Conservation (phyloP, 306 rosid genomes). For the Malus orientalis region DNA sequence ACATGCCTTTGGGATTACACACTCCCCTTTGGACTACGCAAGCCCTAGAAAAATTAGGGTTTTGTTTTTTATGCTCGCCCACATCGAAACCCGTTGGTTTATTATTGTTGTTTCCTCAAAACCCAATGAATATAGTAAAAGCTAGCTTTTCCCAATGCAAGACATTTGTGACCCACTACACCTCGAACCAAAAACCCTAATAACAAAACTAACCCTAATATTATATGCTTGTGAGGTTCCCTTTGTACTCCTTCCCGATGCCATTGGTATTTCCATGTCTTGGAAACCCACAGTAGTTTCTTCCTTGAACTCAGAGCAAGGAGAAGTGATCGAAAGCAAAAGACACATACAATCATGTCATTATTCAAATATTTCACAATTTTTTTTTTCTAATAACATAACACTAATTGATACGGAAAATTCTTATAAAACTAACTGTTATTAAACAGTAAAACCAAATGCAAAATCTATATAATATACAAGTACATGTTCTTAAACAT, state of each 20-base stretch:
- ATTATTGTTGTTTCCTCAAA: not conserved
- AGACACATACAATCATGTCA: not conserved
- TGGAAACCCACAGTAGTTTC: not conserved
- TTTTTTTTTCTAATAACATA: too few species aligned
- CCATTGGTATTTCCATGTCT: slow-evolving; percentile 6
- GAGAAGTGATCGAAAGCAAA: not conserved
- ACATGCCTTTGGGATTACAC: slow-evolving; percentile 63
- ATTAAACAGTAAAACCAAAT: too few species aligned
- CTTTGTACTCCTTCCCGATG: slow-evolving; percentile 17
- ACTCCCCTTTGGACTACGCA: slow-evolving; percentile 9
- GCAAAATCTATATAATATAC: too few species aligned
- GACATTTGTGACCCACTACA: slow-evolving; percentile 17
- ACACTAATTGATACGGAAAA: too few species aligned
- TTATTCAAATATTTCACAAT: too few species aligned
- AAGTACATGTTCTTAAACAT: too few species aligned
- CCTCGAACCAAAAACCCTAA: slow-evolving; percentile 7
- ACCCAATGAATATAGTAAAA: slow-evolving; percentile 9
- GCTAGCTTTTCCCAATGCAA: slow-evolving; percentile 1
- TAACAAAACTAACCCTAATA: not conserved
- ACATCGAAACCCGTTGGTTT: slow-evolving; percentile 14
- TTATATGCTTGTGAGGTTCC: not conserved
- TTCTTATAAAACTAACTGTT: too few species aligned
- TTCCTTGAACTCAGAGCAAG: not conserved
- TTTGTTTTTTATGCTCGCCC: not conserved
- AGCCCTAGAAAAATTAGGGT: slow-evolving; percentile 2